Conservation (phyloP, 2,329 filamentous ascomycete genomes). For the Neophaeococcomyces mojaviensis region DNA sequence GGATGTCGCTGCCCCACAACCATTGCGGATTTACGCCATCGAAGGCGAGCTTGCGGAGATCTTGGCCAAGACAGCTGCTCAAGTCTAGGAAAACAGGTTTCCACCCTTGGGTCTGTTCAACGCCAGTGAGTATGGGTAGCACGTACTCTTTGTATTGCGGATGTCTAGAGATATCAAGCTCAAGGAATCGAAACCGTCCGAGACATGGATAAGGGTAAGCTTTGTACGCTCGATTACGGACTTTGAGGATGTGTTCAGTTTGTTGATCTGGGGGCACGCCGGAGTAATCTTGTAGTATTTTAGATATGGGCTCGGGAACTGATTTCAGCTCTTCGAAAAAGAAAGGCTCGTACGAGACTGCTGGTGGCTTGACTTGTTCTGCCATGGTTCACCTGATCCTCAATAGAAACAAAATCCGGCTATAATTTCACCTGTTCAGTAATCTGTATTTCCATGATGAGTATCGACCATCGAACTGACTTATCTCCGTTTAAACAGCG, state of each 20-base stretch:
- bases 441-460: too few species aligned
- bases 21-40: conserved; percentile 44
- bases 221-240: conserved; percentile 23
- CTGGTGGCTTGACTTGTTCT: too few species aligned
- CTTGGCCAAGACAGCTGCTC: conserved; percentile 39
- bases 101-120: neutral
- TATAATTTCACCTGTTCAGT: too few species aligned
- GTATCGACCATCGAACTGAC: too few species aligned
- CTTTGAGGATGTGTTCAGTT: conserved; percentile 16
- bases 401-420: too few species aligned
- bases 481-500: too few species aligned
- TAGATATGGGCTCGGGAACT: conserved; percentile 13
- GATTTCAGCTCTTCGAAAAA: conserved; percentile 9
- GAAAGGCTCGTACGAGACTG: neutral
- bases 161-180: conserved; percentile 30
- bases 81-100: conserved; percentile 33
- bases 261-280: conserved; percentile 15
- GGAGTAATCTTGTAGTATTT: conserved; percentile 16
- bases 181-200: conserved; percentile 37
- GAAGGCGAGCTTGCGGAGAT: conserved; percentile 35
- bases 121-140: conserved; percentile 16
- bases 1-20: conserved; percentile 30
- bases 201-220: conserved; percentile 37
- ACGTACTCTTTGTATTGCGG: conserved; percentile 25
- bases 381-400: too few species aligned